Conservation (phyloP, 768 basidiomycete species). For the Lactarius psammicola region DNA sequence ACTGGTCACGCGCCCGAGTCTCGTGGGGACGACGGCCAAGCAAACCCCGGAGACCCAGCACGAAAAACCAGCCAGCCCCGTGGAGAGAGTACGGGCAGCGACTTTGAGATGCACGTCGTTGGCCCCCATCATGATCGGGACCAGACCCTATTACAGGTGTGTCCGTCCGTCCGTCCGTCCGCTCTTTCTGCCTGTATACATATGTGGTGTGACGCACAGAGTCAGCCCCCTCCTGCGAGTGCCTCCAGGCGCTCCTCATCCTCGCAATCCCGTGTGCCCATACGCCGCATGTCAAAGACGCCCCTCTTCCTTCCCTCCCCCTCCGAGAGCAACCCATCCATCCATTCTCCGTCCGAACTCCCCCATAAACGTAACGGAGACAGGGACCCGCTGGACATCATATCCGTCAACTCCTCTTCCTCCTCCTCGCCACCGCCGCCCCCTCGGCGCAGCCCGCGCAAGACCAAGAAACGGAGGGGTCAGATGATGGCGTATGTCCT, state of each 20-base stretch:
- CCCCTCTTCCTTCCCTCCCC: conserved; percentile 22
- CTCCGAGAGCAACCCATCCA: background rate
- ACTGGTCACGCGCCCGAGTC: background rate
- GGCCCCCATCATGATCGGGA: background rate
- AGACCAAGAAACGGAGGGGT: conserved; percentile 2
- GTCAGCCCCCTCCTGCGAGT: background rate
- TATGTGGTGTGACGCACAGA: conserved; percentile 2
- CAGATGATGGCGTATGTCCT: conserved; percentile 18
- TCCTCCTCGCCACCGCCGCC: background rate
- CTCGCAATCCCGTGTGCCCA: background rate
- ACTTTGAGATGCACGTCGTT: background rate
- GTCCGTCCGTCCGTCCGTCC: background rate
- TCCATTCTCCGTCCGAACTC: background rate
- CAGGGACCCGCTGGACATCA: background rate
- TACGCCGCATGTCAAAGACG: conserved; percentile 1
- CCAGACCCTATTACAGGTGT: conserved; percentile 18
- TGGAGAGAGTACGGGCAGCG: background rate
- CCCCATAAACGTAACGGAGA: background rate
- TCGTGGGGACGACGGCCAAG: background rate
- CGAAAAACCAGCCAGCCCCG: background rate
- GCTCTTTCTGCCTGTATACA: background rate
- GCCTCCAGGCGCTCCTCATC: conserved; percentile 1
- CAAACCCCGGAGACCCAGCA: no score
- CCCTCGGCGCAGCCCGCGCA: background rate
- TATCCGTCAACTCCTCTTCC: conserved; percentile 10